Evolutionary conservation across 192 early-diverging fungal genomes (phyloP), one percentile per base, ranked within the genome.

Genomic region (Glomus cerebriforme): DNA sequence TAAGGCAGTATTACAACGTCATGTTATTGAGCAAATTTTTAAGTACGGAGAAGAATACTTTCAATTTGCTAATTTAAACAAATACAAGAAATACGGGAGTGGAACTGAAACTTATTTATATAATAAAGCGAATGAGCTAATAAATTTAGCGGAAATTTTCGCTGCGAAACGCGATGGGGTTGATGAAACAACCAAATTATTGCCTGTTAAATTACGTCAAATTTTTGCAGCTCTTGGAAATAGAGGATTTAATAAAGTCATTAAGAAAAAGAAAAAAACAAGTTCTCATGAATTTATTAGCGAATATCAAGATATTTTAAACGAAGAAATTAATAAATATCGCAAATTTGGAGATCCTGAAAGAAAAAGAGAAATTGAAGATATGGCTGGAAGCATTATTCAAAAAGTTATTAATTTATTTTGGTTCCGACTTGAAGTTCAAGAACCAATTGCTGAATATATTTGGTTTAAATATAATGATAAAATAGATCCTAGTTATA

Each of bases 161-260:
- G 12, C 39, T 3, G 3, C 0, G 27, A 13, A 47, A 26, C 63
- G 49, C 17, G 10, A 54, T 7, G 77, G 64, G 3, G 15, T 1
- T 24, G 77, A 78, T 59, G 29, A 78, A 0, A 12, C 35, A 24
- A 69, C 77, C 1, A 17, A 29, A 34, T 34, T 47, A 22, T 6
- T 66, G 1, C 49, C 77, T 32, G 35, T 15, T 22, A 78, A 78
- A 78, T 43, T 78, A 27, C 77, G 66, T 24, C 77, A 78, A 37
- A 58, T 78, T 68, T 78, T n/a, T 67, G 65, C 45, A 32, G 34
- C 68, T 17, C 47, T 78, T n/a, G 77, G 77, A 4, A 35, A 24
- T 2, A 27, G 77, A 13, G 66, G 32, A n/a, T 69, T 78, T 35
- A n/a, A 12, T 26, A 68, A 77, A 4, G 7, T 19, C 0, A 8